These are phyloP conservation scores for Lithocarpus polystachyus DNA, from an alignment of 306 rosid species.

Conservation along the genomic window DNA sequence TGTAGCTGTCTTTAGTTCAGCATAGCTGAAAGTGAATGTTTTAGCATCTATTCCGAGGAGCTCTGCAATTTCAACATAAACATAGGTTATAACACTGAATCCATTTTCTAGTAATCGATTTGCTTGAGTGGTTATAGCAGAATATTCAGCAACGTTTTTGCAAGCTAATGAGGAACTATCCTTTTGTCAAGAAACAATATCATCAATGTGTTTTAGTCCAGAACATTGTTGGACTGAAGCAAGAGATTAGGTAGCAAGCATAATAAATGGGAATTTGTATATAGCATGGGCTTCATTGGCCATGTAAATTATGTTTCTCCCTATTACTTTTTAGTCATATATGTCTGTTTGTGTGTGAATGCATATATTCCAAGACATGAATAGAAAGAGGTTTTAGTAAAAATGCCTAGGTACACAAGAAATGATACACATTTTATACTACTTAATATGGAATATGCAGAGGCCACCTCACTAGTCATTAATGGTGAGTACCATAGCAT, in stretches of 20 bases:
- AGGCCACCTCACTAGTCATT: too few relatives aligned
- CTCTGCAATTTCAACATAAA: constrained; percentile 42
- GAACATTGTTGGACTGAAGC: not conserved
- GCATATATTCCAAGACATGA: not conserved
- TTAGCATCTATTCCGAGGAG: constrained; percentile 57
- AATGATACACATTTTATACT: not conserved
- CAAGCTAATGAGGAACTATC: not conserved
- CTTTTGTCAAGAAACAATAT: not conserved
- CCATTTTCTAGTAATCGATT: not conserved
- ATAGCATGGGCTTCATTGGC: not conserved
- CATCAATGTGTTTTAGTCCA: not conserved
- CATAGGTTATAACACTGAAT: not conserved
- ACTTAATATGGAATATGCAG: not conserved
- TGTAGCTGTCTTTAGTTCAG: constrained; percentile 59
- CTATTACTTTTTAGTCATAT: not conserved
- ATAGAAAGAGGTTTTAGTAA: not conserved
- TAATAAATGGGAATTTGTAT: not conserved
- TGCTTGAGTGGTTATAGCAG: not conserved
- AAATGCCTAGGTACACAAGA: not conserved
- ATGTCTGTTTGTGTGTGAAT: too few relatives aligned
- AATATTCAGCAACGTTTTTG: not conserved
- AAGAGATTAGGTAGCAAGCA: not conserved
- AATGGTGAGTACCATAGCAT: too few relatives aligned
- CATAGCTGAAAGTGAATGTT: constrained; percentile 63
- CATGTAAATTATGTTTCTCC: not conserved